Base-by-base conservation (phyloP, 73 alveolate species). In the Paramecium pentaurelia region DNA sequence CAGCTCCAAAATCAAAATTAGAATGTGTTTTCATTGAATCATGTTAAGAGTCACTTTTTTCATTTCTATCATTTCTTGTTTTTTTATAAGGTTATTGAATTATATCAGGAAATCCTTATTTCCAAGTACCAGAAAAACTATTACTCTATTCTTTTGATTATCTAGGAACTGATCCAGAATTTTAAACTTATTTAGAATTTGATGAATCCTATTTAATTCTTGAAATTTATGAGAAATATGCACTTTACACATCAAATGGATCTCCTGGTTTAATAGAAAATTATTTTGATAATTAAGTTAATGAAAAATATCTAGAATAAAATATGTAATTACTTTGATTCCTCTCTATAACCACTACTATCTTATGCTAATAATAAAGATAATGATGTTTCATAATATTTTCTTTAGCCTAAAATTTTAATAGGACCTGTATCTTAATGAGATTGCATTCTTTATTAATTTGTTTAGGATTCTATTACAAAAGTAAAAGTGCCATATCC, bases 401-500 rank as follows among this genome's bases (percentile, higher is more conserved):
- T 80, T 47, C 91, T 80, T 27, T 80, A 45, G 11, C 91, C 91
- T 44, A 80, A 47, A 8, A 80, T 80, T n/a, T 47, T 80, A 0
- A 80, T 80, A 7, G 91, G 91, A 10, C 91, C 91, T 40, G 91
- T 49, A n/a, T 80, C 91, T 47, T 80, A 28, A 20, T 34, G 38
- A 10, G 91, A 25, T 45, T 10, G 22, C 54, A 32, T 80, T 42
- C 91, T 47, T 27, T 28, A 28, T 64, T 34, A 5, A 42, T 40
- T 45, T 9, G 71, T 44, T 80, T 80, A 80, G 22, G 91, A 80
- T 47, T 80, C 91, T 9, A 80, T 27, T 8, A 42, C 71, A 80
- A 80, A 80, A 38, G 91, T 80, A 25, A 80, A 80, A n/a, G 91
- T 45, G 9, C 91, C 91, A 80, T 80, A 28, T 49, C 91, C 91